Conservation (phyloP, 2,329 filamentous ascomycete genomes). For the Fusarium sp. region DNA sequence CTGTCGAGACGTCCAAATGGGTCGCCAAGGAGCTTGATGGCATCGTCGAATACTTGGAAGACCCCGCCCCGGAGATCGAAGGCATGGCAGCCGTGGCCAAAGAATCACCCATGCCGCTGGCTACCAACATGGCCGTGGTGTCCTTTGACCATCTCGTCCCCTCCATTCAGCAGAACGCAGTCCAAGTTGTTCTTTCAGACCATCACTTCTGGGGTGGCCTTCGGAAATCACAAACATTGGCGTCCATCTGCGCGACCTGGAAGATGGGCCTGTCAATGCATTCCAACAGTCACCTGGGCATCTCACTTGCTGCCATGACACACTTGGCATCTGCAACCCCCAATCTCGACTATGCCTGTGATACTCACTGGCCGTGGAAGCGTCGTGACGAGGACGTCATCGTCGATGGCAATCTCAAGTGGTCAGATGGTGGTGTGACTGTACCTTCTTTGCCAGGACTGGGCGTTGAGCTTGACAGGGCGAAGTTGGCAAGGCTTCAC, state of each 20-base stretch:
- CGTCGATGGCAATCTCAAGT: conserved; percentile 51
- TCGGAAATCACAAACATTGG: conserved; percentile 54
- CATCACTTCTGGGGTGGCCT: conserved; percentile 59
- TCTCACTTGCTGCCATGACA: conserved; percentile 57
- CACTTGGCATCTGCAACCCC: conserved; percentile 55
- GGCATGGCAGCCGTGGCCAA: conserved; percentile 58
- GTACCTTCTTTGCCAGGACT: conserved; percentile 52
- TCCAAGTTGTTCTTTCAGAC: conserved; percentile 56
- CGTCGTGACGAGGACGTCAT: conserved; percentile 56
- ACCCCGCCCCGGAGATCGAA: conserved; percentile 54
- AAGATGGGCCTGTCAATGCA: conserved; percentile 57
- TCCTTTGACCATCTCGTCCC: conserved; percentile 54
- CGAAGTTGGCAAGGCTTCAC: conserved; percentile 50
- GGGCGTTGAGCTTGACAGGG: conserved; percentile 53
- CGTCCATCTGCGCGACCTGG: conserved; percentile 54
- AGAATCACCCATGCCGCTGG: conserved; percentile 55
- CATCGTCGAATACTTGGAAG: conserved; percentile 55
- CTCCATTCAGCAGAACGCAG: conserved; percentile 53
- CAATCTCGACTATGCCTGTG: conserved; percentile 57
- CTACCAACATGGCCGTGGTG: conserved; percentile 58
- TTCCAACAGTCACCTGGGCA: conserved; percentile 57
- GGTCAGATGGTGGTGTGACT: conserved; percentile 50
- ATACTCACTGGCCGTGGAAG: conserved; percentile 60
- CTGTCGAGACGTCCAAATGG: conserved; percentile 53
- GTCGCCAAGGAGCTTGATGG: conserved; percentile 52